phyloP scores from a whole-genome alignment of 179 eudicot species.

The Dionaea muscipula region DNA sequence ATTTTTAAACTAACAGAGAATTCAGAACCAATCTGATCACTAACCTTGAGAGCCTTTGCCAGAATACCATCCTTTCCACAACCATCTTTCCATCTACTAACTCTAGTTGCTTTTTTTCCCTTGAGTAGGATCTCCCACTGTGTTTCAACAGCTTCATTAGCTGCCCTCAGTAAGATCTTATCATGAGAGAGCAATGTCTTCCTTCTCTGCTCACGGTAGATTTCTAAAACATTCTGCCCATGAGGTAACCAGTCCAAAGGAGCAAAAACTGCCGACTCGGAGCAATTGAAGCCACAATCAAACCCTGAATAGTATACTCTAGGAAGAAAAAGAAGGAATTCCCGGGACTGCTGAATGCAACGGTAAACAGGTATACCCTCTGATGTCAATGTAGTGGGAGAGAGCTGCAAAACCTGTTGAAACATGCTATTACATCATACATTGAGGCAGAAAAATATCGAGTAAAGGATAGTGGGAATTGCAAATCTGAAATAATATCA shows the following conservation, averaged over 20 bases:
- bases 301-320: constrained; percentile 58
- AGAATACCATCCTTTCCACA: constrained; percentile 51
- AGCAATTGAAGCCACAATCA: constrained; percentile 63
- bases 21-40: constrained; percentile 7
- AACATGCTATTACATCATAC: neutral
- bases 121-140: constrained; percentile 29
- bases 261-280: constrained; percentile 47
- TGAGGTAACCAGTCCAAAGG: constrained; percentile 76
- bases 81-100: constrained; percentile 35
- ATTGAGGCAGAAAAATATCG: neutral
- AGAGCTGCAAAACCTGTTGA: constrained; percentile 50
- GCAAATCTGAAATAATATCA: neutral
- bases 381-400: constrained; percentile 42
- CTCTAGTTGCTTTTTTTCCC: constrained; percentile 16
- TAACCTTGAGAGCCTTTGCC: constrained; percentile 49
- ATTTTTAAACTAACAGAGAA: neutral
- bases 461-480: neutral
- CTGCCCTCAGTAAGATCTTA: constrained; percentile 53
- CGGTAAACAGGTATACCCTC: constrained; percentile 72
- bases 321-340: constrained; percentile 55
- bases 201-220: constrained; percentile 40
- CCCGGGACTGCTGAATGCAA: constrained; percentile 56
- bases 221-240: constrained; percentile 47
- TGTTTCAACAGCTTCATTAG: constrained; percentile 52
- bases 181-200: constrained; percentile 62